Base-by-base conservation (phyloP, 2,329 filamentous ascomycete species). In the Hypoxylon sp. region DNA sequence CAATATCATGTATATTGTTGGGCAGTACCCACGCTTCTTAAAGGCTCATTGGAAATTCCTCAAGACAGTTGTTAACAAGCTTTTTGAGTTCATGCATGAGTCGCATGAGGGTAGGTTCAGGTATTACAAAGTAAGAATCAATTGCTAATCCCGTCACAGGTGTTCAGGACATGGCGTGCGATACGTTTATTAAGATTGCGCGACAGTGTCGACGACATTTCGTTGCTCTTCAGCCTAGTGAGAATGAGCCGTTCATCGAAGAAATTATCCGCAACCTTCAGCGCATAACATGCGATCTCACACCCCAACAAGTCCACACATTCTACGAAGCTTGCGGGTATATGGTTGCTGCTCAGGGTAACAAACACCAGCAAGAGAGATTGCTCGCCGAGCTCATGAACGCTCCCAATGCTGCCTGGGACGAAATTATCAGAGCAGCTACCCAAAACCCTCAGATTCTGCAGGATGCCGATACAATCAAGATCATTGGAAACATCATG, bases 1-100 rank as follows among this genome's bases (percentile, higher is more conserved):
- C 75, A 99, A 99, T 76, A 99, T 99, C 68, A 99, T 99, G 94
- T 99, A 99, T 72, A 99, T 99, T 75, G 94, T 99, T 55, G 94
- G 94, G 51, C 94, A 99, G 70, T 99, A 99, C 69, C 94, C 94
- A 26, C 90, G 94, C 13, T 99, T 99, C 77, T 78, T 99, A 65
- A 99, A 99, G 78, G 94, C 94, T 1, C 94, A 99, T 73, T 99
- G 94, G 94, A 99, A 99, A 72, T 99, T 99, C 76, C 79, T 99
- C 48, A 99, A 99, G 84, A 99, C 94, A 2, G 94, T 99, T 12
- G 94, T 99, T 67, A 99, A 99, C 77, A 99, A 99, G 78, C 82
- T 99, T 4, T 99, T 99, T 67, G 94, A 99, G 76, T 99, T 99
- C 70, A 99, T 99, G 94, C 94, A 99, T 72, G 94, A 99, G 74